phyloP scores from a whole-genome alignment of 148 eudicot species.

The Chenopodium berlandieri region DNA sequence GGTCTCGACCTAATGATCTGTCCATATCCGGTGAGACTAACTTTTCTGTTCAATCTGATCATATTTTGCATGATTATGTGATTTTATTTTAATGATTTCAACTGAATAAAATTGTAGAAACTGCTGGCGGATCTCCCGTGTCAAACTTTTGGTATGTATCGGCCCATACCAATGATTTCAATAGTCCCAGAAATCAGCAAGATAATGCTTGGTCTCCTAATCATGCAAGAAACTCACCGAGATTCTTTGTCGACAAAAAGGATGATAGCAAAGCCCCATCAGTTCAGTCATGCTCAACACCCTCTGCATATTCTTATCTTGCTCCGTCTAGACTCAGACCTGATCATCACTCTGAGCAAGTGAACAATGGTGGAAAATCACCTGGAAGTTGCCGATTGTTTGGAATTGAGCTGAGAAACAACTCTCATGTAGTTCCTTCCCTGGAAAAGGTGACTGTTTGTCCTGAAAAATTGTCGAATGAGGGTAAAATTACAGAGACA shows the following conservation, averaged over 20 bases:
- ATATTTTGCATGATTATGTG: not conserved
- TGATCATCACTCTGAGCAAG: slow-evolving; percentile 27
- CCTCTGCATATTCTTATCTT: slow-evolving; percentile 27
- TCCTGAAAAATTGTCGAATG: slow-evolving; percentile 15
- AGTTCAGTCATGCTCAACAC: slow-evolving; percentile 25
- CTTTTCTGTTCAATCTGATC: slow-evolving; percentile 5
- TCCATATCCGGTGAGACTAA: slow-evolving; percentile 44
- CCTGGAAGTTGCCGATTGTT: slow-evolving; percentile 64
- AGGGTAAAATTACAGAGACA: slow-evolving; percentile 3
- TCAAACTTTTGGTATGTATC: slow-evolving; percentile 58
- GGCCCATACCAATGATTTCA: slow-evolving; percentile 29
- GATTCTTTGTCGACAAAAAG: slow-evolving; percentile 30
- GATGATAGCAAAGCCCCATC: slow-evolving; percentile 31
- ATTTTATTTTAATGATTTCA: not conserved
- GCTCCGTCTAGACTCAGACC: slow-evolving; percentile 31
- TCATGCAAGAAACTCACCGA: slow-evolving; percentile 31
- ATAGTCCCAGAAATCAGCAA: slow-evolving; percentile 30
- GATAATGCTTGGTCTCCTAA: slow-evolving; percentile 38
- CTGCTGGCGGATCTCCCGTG: slow-evolving; percentile 25
- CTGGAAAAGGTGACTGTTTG: slow-evolving; percentile 23
- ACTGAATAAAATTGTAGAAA: slow-evolving; percentile 33
- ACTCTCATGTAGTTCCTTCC: slow-evolving; percentile 5
- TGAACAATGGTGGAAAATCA: slow-evolving; percentile 34
- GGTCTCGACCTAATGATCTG: slow-evolving; percentile 59
- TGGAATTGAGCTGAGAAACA: slow-evolving; percentile 64